Percentiles rank a stretch among this genome's conserved stretches.
These are phyloP conservation scores for Silene noctiflora DNA, from an alignment of 179 eudicot genomes.

Conservation along the genomic window DNA sequence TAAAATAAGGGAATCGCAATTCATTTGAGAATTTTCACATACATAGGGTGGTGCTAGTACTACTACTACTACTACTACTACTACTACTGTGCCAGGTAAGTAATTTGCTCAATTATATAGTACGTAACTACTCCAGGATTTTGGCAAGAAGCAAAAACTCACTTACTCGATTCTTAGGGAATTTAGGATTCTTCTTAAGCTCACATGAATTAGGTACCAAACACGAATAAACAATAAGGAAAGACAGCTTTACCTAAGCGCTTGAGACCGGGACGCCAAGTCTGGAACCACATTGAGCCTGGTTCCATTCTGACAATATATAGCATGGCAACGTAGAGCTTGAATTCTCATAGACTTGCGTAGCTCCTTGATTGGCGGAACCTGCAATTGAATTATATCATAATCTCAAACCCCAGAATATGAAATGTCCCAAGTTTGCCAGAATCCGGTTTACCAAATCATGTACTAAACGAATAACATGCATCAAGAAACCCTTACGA, in stretches of 20 bases:
- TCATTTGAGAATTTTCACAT: too few species aligned
- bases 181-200: too few species aligned
- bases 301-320: slow-evolving; percentile 68
- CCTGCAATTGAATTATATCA: slow-evolving; percentile 36
- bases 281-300: slow-evolving; percentile 78
- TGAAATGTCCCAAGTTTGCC: too few species aligned
- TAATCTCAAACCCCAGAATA: background rate
- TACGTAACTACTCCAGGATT: too few species aligned
- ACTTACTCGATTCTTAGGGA: too few species aligned
- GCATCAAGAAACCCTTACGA: background rate
- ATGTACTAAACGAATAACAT: background rate
- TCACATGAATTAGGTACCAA: too few species aligned
- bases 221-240: background rate
- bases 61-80: too few species aligned
- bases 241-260: slow-evolving; percentile 60
- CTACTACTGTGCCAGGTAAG: too few species aligned
- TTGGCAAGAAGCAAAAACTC: too few species aligned
- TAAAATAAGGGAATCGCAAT: too few species aligned
- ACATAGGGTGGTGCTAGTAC: too few species aligned
- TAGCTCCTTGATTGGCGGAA: slow-evolving; percentile 67
- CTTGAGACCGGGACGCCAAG: slow-evolving; percentile 92
- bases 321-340: slow-evolving; percentile 74
- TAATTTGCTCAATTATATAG: too few species aligned
- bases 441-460: background rate
- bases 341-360: slow-evolving; percentile 73